Evolutionary conservation across 306 rosid species (phyloP).

Genomic region (Corylus avellana): DNA sequence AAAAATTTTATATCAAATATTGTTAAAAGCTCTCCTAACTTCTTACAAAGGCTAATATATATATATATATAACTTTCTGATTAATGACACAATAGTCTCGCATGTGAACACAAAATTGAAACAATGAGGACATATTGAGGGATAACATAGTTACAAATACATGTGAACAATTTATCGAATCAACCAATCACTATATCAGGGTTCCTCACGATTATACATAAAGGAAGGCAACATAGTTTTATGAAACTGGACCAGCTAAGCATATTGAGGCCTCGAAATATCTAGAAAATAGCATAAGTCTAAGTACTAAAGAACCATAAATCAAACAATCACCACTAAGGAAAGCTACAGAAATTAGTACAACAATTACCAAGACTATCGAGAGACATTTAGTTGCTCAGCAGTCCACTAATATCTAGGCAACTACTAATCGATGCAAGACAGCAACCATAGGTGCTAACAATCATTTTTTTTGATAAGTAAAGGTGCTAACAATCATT

Average conservation of each 20-base stretch:
- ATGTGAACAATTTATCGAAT: not conserved
- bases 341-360: not conserved
- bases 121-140: not conserved
- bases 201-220: not conserved
- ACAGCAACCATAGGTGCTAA: not conserved
- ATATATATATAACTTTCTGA: not conserved
- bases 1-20: not conserved
- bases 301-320: not conserved
- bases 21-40: not conserved
- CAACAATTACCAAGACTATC: no score
- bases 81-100: no score
- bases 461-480: no score
- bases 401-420: not conserved
- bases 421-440: not conserved
- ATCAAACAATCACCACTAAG: not conserved
- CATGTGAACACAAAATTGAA: not conserved
- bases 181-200: not conserved
- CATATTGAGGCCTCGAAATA: not conserved
- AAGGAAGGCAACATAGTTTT: not conserved
- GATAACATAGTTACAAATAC: not conserved
- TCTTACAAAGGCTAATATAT: not conserved
- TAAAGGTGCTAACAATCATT: not conserved
- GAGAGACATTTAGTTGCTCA: not conserved
- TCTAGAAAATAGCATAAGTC: not conserved
- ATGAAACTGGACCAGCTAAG: not conserved